Base-by-base conservation (phyloP, 345 rosid species). In the Murraya koenigii region DNA sequence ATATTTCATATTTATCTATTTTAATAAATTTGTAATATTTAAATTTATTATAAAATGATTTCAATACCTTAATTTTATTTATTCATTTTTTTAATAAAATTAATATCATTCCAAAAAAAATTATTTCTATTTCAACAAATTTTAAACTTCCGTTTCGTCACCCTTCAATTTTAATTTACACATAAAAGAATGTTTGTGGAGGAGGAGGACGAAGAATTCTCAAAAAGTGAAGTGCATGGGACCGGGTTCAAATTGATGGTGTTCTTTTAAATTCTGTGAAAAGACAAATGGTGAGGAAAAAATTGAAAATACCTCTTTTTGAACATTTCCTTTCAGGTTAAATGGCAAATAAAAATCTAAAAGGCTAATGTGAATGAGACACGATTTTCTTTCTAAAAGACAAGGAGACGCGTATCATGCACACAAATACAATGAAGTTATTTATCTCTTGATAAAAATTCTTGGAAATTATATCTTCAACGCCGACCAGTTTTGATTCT, bases 281-380 rank as follows among this genome's bases (percentile, higher is more conserved):
- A 47, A 30, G 76, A 59, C 66, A 17, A 19, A 7, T 1, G 22
- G 44, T 55, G 22, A 28, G 38, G 26, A 69, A 69, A 15, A 23
- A 38, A 30, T 44, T 44, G 49, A 44, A 44, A 49, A 23, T 39
- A 23, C 67, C 63, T 70, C 70, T 74, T 26, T 74, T 33, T 11
- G 1, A 44, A 39, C 55, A 2, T 59, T 3, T 47, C 7, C 11
- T 28, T 59, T 39, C 30, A 1, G 8, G 15, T 26, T 32, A 52
- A 19, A 52, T 52, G 56, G 56, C 56, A 52, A 17, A 52, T 4
- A 19, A 52, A 52, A 17, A 5, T 52, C 20, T 52, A 0, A 55
- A 55, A 72, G 30, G 60, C 5, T 26, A 61, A 63, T 54, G 78
- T 44, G 81, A 82, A 78, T 38, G 30, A 47, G 78, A 69, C 66